These are phyloP conservation scores for Thermothielavioides terrestris DNA, from an alignment of 495 filamentous ascomycete species.

Conservation along the genomic window DNA sequence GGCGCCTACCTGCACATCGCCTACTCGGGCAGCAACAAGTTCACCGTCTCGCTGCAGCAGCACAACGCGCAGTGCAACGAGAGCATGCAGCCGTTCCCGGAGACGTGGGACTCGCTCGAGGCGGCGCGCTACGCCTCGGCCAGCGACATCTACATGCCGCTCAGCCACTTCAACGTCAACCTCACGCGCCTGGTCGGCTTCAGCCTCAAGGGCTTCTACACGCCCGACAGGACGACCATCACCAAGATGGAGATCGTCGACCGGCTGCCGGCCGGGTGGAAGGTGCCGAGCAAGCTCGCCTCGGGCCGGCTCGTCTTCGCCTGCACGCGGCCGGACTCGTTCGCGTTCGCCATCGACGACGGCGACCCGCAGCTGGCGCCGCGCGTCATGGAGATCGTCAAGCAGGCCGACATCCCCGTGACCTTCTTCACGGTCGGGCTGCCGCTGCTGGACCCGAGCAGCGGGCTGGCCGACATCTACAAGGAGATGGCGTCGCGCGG, in stretches of 20 bases:
- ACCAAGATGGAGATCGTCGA: conserved; percentile 57
- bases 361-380: conserved; percentile 55
- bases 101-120: conserved; percentile 66
- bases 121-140: conserved; percentile 54
- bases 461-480: conserved; percentile 57
- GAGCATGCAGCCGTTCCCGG: conserved; percentile 54
- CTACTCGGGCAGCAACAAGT: conserved; percentile 57
- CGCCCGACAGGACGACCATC: conserved; percentile 42
- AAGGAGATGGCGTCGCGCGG: conserved; percentile 54
- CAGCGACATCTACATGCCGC: conserved; percentile 61
- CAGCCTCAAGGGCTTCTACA: conserved; percentile 62
- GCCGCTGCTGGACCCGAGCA: conserved; percentile 50
- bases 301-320: conserved; percentile 53
- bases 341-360: conserved; percentile 78
- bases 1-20: conserved; percentile 60
- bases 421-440: conserved; percentile 74
- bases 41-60: conserved; percentile 63
- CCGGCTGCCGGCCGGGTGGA: conserved; percentile 41
- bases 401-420: conserved; percentile 53
- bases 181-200: conserved; percentile 52
- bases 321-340: conserved; percentile 63
- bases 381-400: conserved; percentile 56
- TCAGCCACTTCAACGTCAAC: conserved; percentile 65
- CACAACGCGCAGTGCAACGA: conserved; percentile 58
- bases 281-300: conserved; percentile 52